These are phyloP conservation scores for Rhodotorula sphaerocarpa DNA, from an alignment of 768 basidiomycete genomes.

Conservation along the genomic window DNA sequence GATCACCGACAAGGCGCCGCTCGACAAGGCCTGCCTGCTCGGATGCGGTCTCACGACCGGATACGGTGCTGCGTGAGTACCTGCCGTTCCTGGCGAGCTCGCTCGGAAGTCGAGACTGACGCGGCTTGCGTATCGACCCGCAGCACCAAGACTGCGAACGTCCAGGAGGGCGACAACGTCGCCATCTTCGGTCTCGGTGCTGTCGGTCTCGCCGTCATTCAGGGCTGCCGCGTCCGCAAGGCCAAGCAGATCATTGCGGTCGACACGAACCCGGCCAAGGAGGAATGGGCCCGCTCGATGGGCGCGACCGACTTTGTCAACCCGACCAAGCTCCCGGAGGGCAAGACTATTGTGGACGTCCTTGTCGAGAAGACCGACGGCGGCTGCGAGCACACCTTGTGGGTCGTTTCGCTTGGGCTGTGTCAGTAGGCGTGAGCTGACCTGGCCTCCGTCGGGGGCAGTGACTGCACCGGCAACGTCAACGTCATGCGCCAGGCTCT, in stretches of 20 bases:
- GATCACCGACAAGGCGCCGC: conserved; percentile 70
- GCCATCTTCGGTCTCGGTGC: conserved; percentile 92
- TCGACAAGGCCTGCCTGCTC: conserved; percentile 93
- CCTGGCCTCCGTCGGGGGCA: no score
- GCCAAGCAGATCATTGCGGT: conserved; percentile 85
- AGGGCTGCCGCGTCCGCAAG: conserved; percentile 66
- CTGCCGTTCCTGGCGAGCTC: no score
- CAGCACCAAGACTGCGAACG: conserved; percentile 41
- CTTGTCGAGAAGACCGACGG: conserved; percentile 91
- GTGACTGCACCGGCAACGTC: conserved; percentile 85
- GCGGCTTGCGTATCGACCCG: conserved; percentile 34
- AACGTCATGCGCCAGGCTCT: conserved; percentile 54
- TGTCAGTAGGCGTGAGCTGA: no score
- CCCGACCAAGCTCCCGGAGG: conserved; percentile 63
- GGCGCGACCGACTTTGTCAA: conserved; percentile 94
- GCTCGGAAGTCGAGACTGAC: no score
- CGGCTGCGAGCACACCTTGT: conserved; percentile 88
- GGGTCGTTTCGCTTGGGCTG: conserved; percentile 4
- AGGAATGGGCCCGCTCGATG: conserved; percentile 80
- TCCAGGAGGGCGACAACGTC: conserved; percentile 65
- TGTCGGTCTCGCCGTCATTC: conserved; percentile 86
- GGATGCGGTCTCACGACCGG: conserved; percentile 49
- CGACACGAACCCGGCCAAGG: conserved; percentile 73
- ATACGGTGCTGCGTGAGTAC: conserved; percentile 45
- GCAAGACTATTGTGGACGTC: conserved; percentile 77